Evolutionary conservation across 2,329 filamentous ascomycete species (phyloP), one percentile per base, ranked within the genome.

Genomic region (Pseudocercospora cruenta): DNA sequence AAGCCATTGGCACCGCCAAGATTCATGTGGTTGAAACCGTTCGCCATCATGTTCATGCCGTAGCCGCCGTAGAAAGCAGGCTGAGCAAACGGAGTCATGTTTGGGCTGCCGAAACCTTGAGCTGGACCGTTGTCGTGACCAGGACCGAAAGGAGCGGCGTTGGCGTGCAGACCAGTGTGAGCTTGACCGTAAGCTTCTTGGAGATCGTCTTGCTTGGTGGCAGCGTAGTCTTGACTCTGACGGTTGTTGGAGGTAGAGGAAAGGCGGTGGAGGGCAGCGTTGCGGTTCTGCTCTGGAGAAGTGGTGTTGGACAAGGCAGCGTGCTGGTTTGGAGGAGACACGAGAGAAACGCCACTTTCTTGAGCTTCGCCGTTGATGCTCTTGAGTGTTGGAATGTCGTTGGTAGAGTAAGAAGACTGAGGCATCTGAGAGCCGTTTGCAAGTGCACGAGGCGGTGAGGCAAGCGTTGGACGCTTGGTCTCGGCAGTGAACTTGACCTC

Each of bases 321-420:
- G 9, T 65, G 64, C 65, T 75, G 73, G 54, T 65, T 68, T 7
- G 67, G 58, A 55, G 74, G 74, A 28, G 74, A 75, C 54, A 67
- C 69, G 57, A 74, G 61, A 28, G 71, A 69, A 26, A 71, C 69
- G n/a, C 64, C 70, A 47, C 70, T 69, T 68, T 88, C 85, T 76
- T 91, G 91, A 36, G 63, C 58, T 67, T 78, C 76, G 53, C 68
- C 71, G 62, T 86, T 85, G 62, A 86, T 83, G 71, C 85, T 90
- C 85, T 95, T 96, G 75, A 93, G 83, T 7, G 93, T 96, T 4
- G 93, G 91, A 21, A 97, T 85, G 75, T 98, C 94, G 78, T 91
- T 95, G 62, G 92, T 89, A 9, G 95, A 97, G 81, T 92, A 97
- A 0, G 94, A 97, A 53, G 91, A 90, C 79, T 94, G 91, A 65